phyloP scores from a whole-genome alignment of 169 alveolate species.

The Plasmodium vivax region DNA sequence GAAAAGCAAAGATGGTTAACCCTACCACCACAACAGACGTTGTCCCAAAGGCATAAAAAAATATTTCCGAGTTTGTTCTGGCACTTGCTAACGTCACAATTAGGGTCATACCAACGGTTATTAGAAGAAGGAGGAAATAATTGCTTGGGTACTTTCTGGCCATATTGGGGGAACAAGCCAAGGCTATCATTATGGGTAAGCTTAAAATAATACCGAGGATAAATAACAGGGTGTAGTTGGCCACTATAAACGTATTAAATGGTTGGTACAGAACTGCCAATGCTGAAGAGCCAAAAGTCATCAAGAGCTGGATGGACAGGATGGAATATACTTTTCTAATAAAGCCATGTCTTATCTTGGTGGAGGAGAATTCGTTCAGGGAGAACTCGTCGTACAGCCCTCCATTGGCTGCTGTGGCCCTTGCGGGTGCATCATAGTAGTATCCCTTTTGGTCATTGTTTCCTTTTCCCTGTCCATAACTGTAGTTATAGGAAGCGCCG shows the following conservation, averaged over 20 bases:
- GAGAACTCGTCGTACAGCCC: conserved; percentile 65
- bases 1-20: conserved; percentile 84
- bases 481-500: not conserved
- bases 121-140: conserved; percentile 65
- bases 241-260: conserved; percentile 59
- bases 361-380: conserved; percentile 76
- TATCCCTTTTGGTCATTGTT: conserved; percentile 41
- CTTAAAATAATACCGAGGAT: conserved; percentile 60
- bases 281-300: conserved; percentile 78
- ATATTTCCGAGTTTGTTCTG: conserved; percentile 69
- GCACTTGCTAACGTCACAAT: conserved; percentile 63
- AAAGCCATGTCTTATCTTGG: conserved; percentile 87
- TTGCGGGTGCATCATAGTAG: conserved; percentile 18
- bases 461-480: conserved; percentile 7
- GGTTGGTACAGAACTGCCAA: conserved; percentile 71
- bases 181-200: conserved; percentile 63
- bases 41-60: conserved; percentile 84
- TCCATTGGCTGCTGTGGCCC: conserved; percentile 31
- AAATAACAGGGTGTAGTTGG: conserved; percentile 52
- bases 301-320: conserved; percentile 81
- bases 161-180: conserved; percentile 67
- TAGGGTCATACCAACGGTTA: conserved; percentile 55
- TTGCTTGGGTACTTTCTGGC: conserved; percentile 78
- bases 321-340: conserved; percentile 87
- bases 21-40: conserved; percentile 81